Percentiles rank a stretch among this genome's conserved stretches.
phyloP scores from a whole-genome alignment of 257 asterid species.

The Lycium barbarum region DNA sequence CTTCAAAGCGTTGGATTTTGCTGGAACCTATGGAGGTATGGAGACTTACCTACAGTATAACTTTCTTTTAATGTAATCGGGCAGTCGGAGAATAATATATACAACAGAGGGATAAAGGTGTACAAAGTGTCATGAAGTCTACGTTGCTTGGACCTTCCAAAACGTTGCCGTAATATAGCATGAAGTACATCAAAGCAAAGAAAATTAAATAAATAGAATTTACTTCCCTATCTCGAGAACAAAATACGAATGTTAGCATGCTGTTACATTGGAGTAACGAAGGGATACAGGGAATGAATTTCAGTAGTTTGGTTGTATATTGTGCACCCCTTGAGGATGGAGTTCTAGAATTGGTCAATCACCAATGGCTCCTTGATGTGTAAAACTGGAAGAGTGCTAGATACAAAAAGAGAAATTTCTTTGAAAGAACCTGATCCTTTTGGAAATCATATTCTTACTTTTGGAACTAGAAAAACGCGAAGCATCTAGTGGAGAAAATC shows the following conservation, averaged over 20 bases:
- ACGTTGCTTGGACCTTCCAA: background rate
- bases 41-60: background rate
- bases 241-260: background rate
- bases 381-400: background rate
- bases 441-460: background rate
- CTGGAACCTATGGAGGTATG: slow-evolving; percentile 96
- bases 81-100: background rate
- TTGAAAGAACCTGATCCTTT: background rate
- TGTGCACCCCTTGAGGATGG: slow-evolving; percentile 20
- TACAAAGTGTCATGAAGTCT: background rate
- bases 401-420: background rate
- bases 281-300: background rate
- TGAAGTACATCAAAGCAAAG: background rate
- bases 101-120: background rate
- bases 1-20: slow-evolving; percentile 94
- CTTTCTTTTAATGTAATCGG: background rate
- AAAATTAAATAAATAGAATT: background rate
- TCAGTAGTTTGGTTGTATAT: background rate
- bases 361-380: background rate
- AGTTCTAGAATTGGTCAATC: background rate
- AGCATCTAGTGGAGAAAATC: background rate
- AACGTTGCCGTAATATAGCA: background rate
- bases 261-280: background rate
- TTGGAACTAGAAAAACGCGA: background rate
- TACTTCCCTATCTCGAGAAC: background rate